phyloP scores from a whole-genome alignment of 176 grass and related monocot species.

The Pontederia crassipes region DNA sequence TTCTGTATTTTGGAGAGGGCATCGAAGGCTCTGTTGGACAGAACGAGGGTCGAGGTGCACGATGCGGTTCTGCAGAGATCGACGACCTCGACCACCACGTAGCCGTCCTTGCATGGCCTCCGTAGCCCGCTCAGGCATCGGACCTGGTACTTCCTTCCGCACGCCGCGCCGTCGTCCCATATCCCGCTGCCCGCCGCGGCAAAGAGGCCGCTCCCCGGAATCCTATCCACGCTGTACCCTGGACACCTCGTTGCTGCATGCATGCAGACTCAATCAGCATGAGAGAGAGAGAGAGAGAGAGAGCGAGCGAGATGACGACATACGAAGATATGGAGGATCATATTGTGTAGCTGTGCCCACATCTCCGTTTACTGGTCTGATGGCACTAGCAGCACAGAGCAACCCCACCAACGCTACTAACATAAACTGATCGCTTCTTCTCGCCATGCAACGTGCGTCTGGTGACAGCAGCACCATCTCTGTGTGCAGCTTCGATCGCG shows the following conservation, averaged over 20 bases:
- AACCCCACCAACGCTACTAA: too few relatives aligned
- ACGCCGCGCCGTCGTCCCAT: conserved; percentile 38
- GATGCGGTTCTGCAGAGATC: conserved; percentile 19
- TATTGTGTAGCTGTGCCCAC: conserved; percentile 31
- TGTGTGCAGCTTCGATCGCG: too few relatives aligned
- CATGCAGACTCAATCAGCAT: neutral
- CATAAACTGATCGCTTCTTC: too few relatives aligned
- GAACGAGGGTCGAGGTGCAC: conserved; percentile 25
- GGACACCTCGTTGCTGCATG: conserved; percentile 30
- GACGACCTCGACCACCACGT: conserved; percentile 25
- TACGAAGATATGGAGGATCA: conserved; percentile 34
- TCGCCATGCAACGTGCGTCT: too few relatives aligned
- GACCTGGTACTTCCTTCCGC: conserved; percentile 33
- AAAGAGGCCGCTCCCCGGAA: conserved; percentile 29
- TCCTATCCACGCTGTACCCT: conserved; percentile 19
- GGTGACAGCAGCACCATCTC: too few relatives aligned
- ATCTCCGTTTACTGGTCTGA: conserved; percentile 5
- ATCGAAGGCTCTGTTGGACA: conserved; percentile 26
- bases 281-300: neutral
- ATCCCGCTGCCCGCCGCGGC: conserved; percentile 23
- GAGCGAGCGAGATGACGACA: neutral
- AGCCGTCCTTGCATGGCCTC: conserved; percentile 31
- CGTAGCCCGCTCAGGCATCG: conserved; percentile 30
- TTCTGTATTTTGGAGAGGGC: conserved; percentile 27
- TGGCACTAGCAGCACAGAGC: neutral